phyloP scores from a whole-genome alignment of 495 filamentous ascomycete species.

The Annulohypoxylon moriforme region DNA sequence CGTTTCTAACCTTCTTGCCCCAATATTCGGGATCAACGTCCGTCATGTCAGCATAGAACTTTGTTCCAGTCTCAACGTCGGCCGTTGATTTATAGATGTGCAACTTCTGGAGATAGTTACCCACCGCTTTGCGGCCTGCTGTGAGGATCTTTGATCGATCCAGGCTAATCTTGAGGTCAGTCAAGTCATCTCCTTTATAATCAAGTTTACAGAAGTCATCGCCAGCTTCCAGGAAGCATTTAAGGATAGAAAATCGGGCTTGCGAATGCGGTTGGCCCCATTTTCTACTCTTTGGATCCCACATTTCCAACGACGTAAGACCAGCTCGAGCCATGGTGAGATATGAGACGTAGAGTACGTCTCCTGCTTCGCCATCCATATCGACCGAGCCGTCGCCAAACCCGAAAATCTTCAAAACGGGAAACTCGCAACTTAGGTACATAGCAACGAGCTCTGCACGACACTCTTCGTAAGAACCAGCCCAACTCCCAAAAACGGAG shows the following conservation, averaged over 20 bases:
- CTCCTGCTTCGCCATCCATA: conserved; percentile 79
- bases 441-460: conserved; percentile 89
- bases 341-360: conserved; percentile 87
- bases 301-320: conserved; percentile 84
- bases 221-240: conserved; percentile 86
- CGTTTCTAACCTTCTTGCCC: conserved; percentile 77
- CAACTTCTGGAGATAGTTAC: conserved; percentile 88
- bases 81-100: conserved; percentile 94
- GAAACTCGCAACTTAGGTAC: conserved; percentile 89
- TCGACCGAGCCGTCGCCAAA: conserved; percentile 79
- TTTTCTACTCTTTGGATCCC: conserved; percentile 86
- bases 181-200: conserved; percentile 78
- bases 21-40: conserved; percentile 81
- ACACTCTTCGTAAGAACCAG: conserved; percentile 83
- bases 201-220: conserved; percentile 84
- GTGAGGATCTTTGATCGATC: conserved; percentile 85
- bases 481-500: conserved; percentile 86
- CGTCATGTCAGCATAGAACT: conserved; percentile 86
- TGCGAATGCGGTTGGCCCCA: conserved; percentile 98
- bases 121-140: conserved; percentile 75
- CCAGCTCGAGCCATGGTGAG: conserved; percentile 93
- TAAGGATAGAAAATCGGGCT: conserved; percentile 92
- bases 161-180: conserved; percentile 80
- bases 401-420: conserved; percentile 89
- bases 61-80: conserved; percentile 77